Base-by-base conservation (phyloP, 768 basidiomycete genomes). In the Daedalea quercina region DNA sequence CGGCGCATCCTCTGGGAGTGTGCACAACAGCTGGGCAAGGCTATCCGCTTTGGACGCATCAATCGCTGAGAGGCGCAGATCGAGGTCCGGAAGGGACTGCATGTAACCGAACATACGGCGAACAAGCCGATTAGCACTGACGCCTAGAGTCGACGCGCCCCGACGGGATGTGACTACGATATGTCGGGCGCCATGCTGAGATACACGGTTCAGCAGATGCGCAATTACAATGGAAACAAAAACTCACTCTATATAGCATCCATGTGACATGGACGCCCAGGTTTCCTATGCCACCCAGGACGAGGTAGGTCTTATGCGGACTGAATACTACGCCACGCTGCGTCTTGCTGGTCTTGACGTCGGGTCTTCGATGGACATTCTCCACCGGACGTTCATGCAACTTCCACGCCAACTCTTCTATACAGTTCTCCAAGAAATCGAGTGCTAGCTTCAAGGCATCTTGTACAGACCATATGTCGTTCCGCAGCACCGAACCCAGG, bases 191-290 rank as follows among this genome's bases (percentile, higher is more conserved):
- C 60, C 60, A 9, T 49, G 70, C 62, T 69, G 51, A 73, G 33
- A 20, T 28, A 3, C n/a, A 9, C 17, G 17, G 37, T 6, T 40
- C 6, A 35, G n/a, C 48, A 49, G 19, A 7, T 9, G 26, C 23
- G 6, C 6, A 13, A 20, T 9, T n/a, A n/a, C 23, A 4, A 15
- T 13, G 8, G 23, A 11, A 3, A 33, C 13, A 41, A 22, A n/a
- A n/a, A 31, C 66, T 13, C 47, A 74, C 74, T 60, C 69, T 49
- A 55, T 75, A 75, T 68, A 76, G 68, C 65, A 67, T 73, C 26
- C 72, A 47, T 7, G 73, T 71, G 23, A 72, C 51, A 23, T 70
- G 67, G 11, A 67, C 49, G 2, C 74, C 74, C 11, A 75, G 51
- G 11, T 63, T 65, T 2, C 73, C 70, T 25, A 74, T 66, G 8